These are phyloP conservation scores for Tuctoria greenei DNA, from an alignment of 176 grass and related monocot species.

Conservation along the genomic window DNA sequence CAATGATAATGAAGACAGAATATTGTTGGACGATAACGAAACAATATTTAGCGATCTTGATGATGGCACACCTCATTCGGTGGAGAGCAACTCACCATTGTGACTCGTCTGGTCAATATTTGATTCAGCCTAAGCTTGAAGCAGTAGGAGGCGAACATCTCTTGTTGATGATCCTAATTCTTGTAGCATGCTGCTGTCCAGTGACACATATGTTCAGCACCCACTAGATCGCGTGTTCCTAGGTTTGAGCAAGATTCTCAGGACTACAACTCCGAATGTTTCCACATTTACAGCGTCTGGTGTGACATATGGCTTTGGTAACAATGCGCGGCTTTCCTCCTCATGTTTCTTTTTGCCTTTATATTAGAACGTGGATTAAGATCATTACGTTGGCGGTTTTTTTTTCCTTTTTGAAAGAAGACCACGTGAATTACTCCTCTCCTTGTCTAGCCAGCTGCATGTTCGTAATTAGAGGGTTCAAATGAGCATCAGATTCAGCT, in stretches of 20 bases:
- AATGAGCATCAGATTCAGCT: not conserved
- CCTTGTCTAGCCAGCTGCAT: not conserved
- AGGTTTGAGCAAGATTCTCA: too few species aligned
- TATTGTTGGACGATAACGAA: constrained; percentile 29
- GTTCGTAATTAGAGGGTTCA: too few species aligned
- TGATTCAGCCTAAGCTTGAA: constrained; percentile 1
- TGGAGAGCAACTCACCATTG: constrained; percentile 23
- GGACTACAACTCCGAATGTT: too few species aligned
- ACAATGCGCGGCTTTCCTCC: too few species aligned
- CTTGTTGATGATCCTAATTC: constrained; percentile 8
- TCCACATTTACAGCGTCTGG: too few species aligned
- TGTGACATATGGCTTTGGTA: too few species aligned
- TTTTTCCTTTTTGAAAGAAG: not conserved
- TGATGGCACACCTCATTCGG: not conserved
- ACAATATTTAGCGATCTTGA: constrained; percentile 47
- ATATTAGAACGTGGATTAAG: too few species aligned
- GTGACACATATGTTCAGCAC: constrained; percentile 7
- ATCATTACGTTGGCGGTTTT: too few species aligned
- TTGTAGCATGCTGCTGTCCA: constrained; percentile 19
- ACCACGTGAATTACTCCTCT: not conserved
- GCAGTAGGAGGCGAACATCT: constrained; percentile 32
- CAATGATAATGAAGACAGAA: too few species aligned
- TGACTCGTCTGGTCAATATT: not conserved
- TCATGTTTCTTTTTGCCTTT: too few species aligned
- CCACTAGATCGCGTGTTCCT: not conserved